phyloP scores from a whole-genome alignment of 306 rosid genomes.

The Dalbergia cultrata region DNA sequence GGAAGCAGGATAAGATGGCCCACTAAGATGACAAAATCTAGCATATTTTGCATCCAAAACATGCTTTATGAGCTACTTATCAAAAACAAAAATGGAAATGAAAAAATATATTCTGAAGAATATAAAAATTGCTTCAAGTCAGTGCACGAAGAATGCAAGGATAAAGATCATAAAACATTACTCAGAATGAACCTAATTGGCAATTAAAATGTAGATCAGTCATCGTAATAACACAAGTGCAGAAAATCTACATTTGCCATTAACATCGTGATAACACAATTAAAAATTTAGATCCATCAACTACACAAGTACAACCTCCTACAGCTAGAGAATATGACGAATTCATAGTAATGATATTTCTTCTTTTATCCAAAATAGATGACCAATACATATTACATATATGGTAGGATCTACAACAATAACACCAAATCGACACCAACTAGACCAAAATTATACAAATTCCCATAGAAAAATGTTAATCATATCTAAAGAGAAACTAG shows the following conservation, averaged over 20 bases:
- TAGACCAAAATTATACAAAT: not conserved
- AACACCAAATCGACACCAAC: too few species aligned
- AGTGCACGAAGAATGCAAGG: not conserved
- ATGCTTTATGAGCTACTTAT: too few species aligned
- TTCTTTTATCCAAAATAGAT: too few species aligned
- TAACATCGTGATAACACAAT: not conserved
- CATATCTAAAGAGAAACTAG: not conserved
- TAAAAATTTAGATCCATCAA: not conserved
- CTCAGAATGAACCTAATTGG: not conserved
- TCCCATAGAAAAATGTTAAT: not conserved
- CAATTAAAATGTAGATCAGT: too few species aligned
- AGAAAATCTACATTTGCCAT: conserved; percentile 3
- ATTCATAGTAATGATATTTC: too few species aligned
- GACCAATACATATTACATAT: not conserved
- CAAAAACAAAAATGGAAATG: too few species aligned
- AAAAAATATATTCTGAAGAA: too few species aligned
- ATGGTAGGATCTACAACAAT: not conserved
- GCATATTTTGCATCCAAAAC: too few species aligned
- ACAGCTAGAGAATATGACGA: not conserved
- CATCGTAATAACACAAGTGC: too few species aligned
- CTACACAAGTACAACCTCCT: not conserved
- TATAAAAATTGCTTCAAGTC: not conserved
- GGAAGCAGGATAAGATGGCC: too few species aligned
- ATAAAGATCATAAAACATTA: conserved; percentile 11
- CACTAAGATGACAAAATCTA: too few species aligned